Percentiles rank a stretch among this genome's conserved stretches.
Conservation (phyloP, 2,329 filamentous ascomycete genomes). For the Cladosporium velox region DNA sequence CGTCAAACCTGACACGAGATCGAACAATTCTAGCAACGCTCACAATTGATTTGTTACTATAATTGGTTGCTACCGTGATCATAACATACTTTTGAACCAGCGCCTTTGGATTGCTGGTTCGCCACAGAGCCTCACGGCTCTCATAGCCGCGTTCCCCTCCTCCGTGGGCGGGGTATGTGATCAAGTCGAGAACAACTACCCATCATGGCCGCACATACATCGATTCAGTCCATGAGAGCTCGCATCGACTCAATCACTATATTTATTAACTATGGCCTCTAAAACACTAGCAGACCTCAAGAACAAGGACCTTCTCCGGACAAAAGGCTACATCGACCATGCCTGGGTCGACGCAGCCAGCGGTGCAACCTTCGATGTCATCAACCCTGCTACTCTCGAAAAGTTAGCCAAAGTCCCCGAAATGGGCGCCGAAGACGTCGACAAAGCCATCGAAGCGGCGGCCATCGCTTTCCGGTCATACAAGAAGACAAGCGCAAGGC, state of each 20-base stretch:
- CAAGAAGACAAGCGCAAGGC: slow-evolving; percentile 28
- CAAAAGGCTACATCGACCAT: slow-evolving; percentile 30
- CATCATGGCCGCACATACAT: background rate
- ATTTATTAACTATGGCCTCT: background rate
- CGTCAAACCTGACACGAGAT: no score
- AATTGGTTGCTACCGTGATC: no score
- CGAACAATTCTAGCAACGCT: no score
- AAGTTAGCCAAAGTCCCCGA: slow-evolving; percentile 30
- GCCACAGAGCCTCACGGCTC: background rate
- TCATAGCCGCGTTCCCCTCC: background rate
- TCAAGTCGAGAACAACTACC: background rate
- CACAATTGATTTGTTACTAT: no score
- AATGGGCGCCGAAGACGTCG: slow-evolving; percentile 27
- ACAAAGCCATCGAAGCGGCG: slow-evolving; percentile 28
- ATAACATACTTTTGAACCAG: no score
- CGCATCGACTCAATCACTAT: background rate
- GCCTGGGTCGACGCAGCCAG: slow-evolving; percentile 28
- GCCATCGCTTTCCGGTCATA: slow-evolving; percentile 28
- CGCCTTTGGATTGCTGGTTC: background rate
- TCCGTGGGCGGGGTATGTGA: background rate
- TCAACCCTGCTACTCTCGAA: slow-evolving; percentile 29
- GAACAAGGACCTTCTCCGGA: slow-evolving; percentile 27
- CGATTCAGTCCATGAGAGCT: no score
- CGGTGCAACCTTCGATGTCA: slow-evolving; percentile 31
- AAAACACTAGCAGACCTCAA: slow-evolving; percentile 19